Base-by-base conservation (phyloP, 1,284 basidiomycete genomes). In the Ustilago cynodontis region DNA sequence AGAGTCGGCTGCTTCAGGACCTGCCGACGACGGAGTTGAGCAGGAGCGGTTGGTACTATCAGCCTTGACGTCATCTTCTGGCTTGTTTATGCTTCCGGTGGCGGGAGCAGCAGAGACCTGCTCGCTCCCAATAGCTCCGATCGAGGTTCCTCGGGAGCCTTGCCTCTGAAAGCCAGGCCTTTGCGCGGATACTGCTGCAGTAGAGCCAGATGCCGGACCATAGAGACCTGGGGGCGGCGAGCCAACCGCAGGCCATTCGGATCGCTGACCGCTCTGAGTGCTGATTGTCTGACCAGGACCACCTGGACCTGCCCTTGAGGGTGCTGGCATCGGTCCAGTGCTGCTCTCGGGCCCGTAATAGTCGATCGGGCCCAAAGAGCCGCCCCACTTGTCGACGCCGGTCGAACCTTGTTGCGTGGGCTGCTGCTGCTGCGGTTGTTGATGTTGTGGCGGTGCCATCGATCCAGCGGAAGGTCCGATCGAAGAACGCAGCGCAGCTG, bases 321-420 rank as follows among this genome's bases (percentile, higher is more conserved):
- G 58, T 24, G 77, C 41, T 26, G 53, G 24, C 28, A 69, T 39
- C 3, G 72, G 49, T 35, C 52, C 62, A 28, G 57, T 18, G 43
- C 63, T 70, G 13, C 65, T 56, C 22, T 79, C 74, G 10, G 74
- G 77, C 8, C 65, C 80, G 33, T 74, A 81, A 54, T 76, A 82
- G 65, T 82, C 81, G 39, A 82, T 70, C 2, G 81, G 81, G 2
- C 81, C 81, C 70, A 77, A 64, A 1, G 79, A 73, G 16, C 68
- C 57, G n/a, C 69, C 65, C 80, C 80, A 82, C 57, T 80, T 80
- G 45, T 78, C 73, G 8, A 50, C 54, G 33, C 65, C 59, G 1
- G 53, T n/a, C 26, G 51, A 49, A 35, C 49, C 31, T 58, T 60
- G 64, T 31, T 41, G 66, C 28, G 31, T 33, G 5, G 65, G n/a